Evolutionary conservation across 2,329 filamentous ascomycete genomes (phyloP).

Genomic region (Hirsutella rhossiliensis): DNA sequence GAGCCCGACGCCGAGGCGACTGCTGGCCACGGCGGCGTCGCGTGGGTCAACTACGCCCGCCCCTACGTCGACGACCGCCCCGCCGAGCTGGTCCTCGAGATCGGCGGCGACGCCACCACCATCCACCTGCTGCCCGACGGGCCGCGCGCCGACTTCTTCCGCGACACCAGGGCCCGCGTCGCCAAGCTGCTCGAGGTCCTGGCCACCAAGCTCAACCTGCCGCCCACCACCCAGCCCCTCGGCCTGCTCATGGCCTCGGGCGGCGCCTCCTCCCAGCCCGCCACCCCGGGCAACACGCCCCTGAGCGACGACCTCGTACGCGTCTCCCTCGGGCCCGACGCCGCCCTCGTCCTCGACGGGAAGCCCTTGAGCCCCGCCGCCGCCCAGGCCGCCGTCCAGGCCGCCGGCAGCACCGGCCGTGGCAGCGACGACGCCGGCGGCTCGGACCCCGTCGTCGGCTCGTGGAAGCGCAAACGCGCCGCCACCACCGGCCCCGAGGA

Average conservation of each 20-base stretch:
- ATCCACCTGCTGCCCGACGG: slow-evolving; percentile 32
- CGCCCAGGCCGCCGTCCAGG: slow-evolving; percentile 12
- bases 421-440: not conserved
- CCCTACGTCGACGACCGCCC: slow-evolving; percentile 71
- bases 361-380: slow-evolving; percentile 24
- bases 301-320: slow-evolving; percentile 59
- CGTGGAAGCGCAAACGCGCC: slow-evolving; percentile 32
- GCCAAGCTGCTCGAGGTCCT: slow-evolving; percentile 67
- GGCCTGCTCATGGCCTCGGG: slow-evolving; percentile 56
- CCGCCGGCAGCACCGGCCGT: slow-evolving; percentile 8
- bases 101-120: slow-evolving; percentile 53
- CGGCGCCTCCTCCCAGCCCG: slow-evolving; percentile 47
- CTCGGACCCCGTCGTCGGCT: slow-evolving; percentile 12
- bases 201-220: slow-evolving; percentile 65
- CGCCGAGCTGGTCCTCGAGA: slow-evolving; percentile 69
- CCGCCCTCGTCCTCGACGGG: slow-evolving; percentile 48
- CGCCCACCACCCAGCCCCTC: slow-evolving; percentile 44
- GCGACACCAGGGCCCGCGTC: slow-evolving; percentile 56
- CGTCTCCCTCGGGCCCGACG: slow-evolving; percentile 47
- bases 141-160: slow-evolving; percentile 59
- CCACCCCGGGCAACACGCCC: slow-evolving; percentile 57
- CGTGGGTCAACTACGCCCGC: slow-evolving; percentile 66
- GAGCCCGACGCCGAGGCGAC: slow-evolving; percentile 22
- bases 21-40: slow-evolving; percentile 10
- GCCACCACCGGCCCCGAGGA: slow-evolving; percentile 21